A percentile compares a stretch with the other conserved stretches of the same genome.
Conservation (phyloP, 2,329 filamentous ascomycete genomes). For the Endocalyx cinctus region DNA sequence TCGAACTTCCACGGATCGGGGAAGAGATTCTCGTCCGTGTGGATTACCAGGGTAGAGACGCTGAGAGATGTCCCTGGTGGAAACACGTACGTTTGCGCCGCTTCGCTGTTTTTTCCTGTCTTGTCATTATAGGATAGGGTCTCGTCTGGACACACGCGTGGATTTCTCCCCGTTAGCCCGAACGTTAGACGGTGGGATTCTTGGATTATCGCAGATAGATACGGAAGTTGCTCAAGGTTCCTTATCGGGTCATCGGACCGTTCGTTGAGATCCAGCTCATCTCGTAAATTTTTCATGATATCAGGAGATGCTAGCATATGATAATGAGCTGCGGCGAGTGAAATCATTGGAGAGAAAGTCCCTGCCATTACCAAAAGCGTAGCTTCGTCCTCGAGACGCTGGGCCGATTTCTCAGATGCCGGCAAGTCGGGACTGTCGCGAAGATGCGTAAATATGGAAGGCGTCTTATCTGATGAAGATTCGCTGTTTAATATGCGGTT, state of each 20-base stretch:
- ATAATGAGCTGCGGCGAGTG: conserved; percentile 18
- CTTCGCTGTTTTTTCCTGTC: conserved; percentile 9
- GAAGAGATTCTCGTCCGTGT: conserved; percentile 7
- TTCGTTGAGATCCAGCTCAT: conserved; percentile 12
- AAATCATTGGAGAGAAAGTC: conserved; percentile 13
- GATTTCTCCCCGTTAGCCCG: conserved; percentile 32
- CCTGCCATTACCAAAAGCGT: conserved; percentile 21
- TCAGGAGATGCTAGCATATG: conserved; percentile 15
- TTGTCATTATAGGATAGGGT: conserved; percentile 15
- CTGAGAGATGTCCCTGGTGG: conserved; percentile 8
- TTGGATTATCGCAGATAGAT: conserved; percentile 12
- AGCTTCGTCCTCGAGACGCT: conserved; percentile 25
- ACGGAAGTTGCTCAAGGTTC: conserved; percentile 13
- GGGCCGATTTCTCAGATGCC: conserved; percentile 20
- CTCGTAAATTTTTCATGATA: conserved; percentile 14
- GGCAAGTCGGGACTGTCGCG: conserved; percentile 20
- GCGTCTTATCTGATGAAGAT: conserved; percentile 7
- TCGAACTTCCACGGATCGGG: conserved; percentile 5
- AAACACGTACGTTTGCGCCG: conserved; percentile 5
- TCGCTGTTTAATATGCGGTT: conserved; percentile 4
- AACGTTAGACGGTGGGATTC: conserved; percentile 32
- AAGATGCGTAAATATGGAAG: conserved; percentile 25
- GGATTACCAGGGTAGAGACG: conserved; percentile 5
- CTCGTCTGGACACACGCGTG: conserved; percentile 19
- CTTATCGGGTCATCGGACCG: conserved; percentile 5